Percentiles rank a stretch among this genome's conserved stretches.
phyloP scores from a whole-genome alignment of 306 rosid genomes.

The Lotus japonicus region DNA sequence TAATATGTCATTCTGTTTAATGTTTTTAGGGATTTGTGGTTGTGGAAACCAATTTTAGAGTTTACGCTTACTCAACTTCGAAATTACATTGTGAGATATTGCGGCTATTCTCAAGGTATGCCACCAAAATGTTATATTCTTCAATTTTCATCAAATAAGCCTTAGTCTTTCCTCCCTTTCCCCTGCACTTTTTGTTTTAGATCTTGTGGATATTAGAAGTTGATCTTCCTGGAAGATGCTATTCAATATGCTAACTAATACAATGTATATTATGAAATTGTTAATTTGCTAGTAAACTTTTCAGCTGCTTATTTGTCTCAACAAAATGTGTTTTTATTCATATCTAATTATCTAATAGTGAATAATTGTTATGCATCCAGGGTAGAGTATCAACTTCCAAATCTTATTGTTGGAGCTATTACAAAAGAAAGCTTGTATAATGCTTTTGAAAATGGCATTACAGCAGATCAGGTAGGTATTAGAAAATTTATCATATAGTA shows the following conservation, averaged over 20 bases:
- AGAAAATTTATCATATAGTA: background rate
- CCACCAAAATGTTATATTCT: slow-evolving; percentile 17
- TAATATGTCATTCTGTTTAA: background rate
- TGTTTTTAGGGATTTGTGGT: slow-evolving; percentile 75
- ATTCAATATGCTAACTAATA: background rate
- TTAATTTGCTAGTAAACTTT: background rate
- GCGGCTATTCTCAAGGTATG: slow-evolving; percentile 79
- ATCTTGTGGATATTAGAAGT: background rate
- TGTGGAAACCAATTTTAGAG: slow-evolving; percentile 88
- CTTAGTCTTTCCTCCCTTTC: background rate
- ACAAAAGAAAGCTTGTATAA: slow-evolving; percentile 91
- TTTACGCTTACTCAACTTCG: slow-evolving; percentile 87
- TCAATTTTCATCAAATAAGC: background rate
- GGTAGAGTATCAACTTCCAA: slow-evolving; percentile 95
- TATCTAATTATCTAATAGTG: slow-evolving; percentile 13
- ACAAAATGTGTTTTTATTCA: background rate
- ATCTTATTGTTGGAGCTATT: slow-evolving; percentile 92
- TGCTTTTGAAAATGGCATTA: slow-evolving; percentile 91
- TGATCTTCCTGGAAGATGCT: background rate
- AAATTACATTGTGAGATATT: slow-evolving; percentile 90
- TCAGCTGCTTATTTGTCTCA: slow-evolving; percentile 3
- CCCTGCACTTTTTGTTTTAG: background rate
- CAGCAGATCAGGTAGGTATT: slow-evolving; percentile 65
- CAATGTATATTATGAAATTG: background rate
- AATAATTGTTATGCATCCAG: slow-evolving; percentile 41